Conservation (phyloP, 306 rosid genomes). For the Mimosa pudica region DNA sequence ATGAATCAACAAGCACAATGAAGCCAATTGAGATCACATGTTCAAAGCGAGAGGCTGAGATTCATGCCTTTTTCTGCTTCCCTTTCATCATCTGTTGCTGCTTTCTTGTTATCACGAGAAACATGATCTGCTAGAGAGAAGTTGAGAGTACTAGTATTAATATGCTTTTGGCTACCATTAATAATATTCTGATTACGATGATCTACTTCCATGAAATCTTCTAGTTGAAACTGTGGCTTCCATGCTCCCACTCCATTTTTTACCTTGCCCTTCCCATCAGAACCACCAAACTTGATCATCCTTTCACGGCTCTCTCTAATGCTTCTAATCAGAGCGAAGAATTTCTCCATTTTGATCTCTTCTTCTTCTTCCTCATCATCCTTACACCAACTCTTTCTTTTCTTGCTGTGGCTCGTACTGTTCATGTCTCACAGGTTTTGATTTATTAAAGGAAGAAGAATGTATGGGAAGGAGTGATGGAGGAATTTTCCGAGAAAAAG, state of each 20-base stretch:
- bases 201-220: constrained; percentile 53
- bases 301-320: constrained; percentile 56
- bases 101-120: background rate
- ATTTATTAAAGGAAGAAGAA: background rate
- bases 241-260: constrained; percentile 36
- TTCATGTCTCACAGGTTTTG: constrained; percentile 30
- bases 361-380: constrained; percentile 40
- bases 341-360: constrained; percentile 51
- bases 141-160: background rate
- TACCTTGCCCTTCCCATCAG: background rate
- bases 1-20: background rate
- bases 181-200: background rate
- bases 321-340: constrained; percentile 52
- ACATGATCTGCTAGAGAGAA: background rate
- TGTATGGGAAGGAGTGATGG: background rate
- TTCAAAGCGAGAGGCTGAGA: constrained; percentile 48
- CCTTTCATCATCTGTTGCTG: background rate
- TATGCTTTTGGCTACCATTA: background rate
- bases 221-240: constrained; percentile 54
- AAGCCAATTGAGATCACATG: background rate
- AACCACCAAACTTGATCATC: constrained; percentile 25
- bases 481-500: constrained; percentile 35
- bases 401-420: constrained; percentile 30
- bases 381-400: constrained; percentile 42
- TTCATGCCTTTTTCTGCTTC: constrained; percentile 40